Base-by-base conservation (phyloP, 306 rosid genomes). In the Gillenia trifoliata region DNA sequence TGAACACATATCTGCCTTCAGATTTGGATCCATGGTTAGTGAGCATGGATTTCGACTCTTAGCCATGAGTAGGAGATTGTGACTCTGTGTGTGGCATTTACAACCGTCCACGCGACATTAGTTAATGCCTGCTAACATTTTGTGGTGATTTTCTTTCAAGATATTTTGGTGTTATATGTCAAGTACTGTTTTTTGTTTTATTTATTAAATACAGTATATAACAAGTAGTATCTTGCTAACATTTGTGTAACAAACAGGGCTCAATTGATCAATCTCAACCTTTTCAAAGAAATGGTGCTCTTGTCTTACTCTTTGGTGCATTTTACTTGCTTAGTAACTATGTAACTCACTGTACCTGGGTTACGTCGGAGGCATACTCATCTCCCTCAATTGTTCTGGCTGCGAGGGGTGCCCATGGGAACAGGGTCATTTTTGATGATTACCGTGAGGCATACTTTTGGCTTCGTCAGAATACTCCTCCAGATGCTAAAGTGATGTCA, bases 321-420 rank as follows among this genome's bases (percentile, higher is more conserved):
- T 95, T 95, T 81, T 95, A 89, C 85, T 87, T 95, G 84, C 99
- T 95, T 11, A 89, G 91, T 38, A 89, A 83, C 84, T 95, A 95
- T 86, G 97, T 89, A 22, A 95, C 89, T 43, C 99, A 95, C 80
- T 95, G 99, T 84, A 95, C 98, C 66, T 95, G 99, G 99, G 99
- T 95, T 71, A 95, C 99, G 41, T 92, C 99, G 5, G 99, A 95
- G 89, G 99, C 99, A 52, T 95, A 95, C 80, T 95, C 99, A 60
- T 95, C 99, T 71, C 99, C 99, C 34, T 95, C 99, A 73, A 95
- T 95, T 86, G 99, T 95, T 87, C 83, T 95, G 88, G 95, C 99
- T 64, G 99, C 99, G 56, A 88, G 99, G 78, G 99, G 99, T 76
- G 97, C 98, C 67, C 91, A 95, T 77, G 99, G 99, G 33, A 87